A percentile compares a stretch with the other conserved stretches of the same genome.
These are phyloP conservation scores for Chytriomyces sp. DNA, from an alignment of 192 early-diverging fungal genomes.

Conservation along the genomic window DNA sequence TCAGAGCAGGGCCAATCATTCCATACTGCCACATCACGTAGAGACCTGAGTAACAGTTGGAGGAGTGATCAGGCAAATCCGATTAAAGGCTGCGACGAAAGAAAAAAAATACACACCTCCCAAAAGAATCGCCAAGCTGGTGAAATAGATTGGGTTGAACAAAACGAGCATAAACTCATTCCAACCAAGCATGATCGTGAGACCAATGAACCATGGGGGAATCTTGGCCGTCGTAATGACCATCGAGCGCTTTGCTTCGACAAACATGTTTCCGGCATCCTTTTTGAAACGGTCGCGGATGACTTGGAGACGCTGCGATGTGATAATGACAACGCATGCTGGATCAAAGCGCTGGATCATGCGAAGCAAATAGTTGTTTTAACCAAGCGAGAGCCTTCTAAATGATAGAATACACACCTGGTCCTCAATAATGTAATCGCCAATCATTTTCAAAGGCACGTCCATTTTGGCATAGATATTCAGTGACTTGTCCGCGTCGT, in stretches of 20 bases:
- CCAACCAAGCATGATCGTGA: conserved; percentile 88
- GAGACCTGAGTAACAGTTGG: conserved; percentile 20
- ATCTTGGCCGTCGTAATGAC: conserved; percentile 85
- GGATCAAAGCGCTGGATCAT: conserved; percentile 43
- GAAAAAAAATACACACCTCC: conserved; percentile 31
- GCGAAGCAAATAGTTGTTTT: not conserved
- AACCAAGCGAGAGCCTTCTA: not conserved
- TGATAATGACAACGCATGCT: conserved; percentile 44
- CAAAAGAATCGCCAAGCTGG: conserved; percentile 27
- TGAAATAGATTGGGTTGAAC: conserved; percentile 82
- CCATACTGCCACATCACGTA: conserved; percentile 52
- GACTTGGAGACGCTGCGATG: conserved; percentile 43
- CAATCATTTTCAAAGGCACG: conserved; percentile 45
- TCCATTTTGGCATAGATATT: conserved; percentile 78
- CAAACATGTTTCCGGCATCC: conserved; percentile 87
- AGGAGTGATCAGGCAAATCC: conserved; percentile 1
- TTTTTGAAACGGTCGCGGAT: conserved; percentile 82
- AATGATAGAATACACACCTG: conserved; percentile 43
- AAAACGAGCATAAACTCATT: conserved; percentile 91
- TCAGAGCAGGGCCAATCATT: conserved; percentile 47
- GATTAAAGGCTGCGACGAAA: not conserved
- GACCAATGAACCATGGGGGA: conserved; percentile 82
- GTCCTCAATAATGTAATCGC: conserved; percentile 44
- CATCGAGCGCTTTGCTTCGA: conserved; percentile 95
- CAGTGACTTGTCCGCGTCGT: conserved; percentile 66